phyloP scores from a whole-genome alignment of 257 asterid genomes.

The Penstemon davidsonii region DNA sequence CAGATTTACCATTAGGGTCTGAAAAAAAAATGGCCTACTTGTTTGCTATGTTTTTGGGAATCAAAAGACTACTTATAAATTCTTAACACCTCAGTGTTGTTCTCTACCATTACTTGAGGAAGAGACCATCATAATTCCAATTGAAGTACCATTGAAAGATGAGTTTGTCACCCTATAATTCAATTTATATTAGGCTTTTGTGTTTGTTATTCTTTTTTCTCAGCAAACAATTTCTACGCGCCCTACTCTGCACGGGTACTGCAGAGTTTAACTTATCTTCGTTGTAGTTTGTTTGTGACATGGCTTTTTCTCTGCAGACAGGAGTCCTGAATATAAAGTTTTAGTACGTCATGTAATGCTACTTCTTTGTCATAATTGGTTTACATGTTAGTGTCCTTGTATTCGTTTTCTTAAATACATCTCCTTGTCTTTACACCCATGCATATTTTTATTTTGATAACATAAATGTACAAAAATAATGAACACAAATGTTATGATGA shows the following conservation, averaged over 20 bases:
- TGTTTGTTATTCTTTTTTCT: background rate
- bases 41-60: background rate
- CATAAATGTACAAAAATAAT: too few relatives aligned
- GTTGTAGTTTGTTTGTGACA: background rate
- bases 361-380: too few relatives aligned
- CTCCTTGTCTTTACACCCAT: too few relatives aligned
- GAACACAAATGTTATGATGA: too few relatives aligned
- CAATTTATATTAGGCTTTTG: background rate
- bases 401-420: too few relatives aligned
- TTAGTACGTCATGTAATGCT: too few relatives aligned
- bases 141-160: background rate
- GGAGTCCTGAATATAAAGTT: background rate
- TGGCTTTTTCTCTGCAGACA: background rate
- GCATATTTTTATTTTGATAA: too few relatives aligned
- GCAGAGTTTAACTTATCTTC: background rate
- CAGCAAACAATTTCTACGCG: background rate
- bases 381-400: background rate
- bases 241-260: too few relatives aligned
- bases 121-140: background rate
- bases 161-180: background rate
- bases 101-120: constrained; percentile 10
- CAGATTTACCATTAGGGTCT: constrained; percentile 1
- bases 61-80: background rate
- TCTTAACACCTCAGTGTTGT: background rate
- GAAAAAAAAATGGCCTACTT: background rate